phyloP scores from a whole-genome alignment of 2,329 filamentous ascomycete species.

The Onygenales sp. region DNA sequence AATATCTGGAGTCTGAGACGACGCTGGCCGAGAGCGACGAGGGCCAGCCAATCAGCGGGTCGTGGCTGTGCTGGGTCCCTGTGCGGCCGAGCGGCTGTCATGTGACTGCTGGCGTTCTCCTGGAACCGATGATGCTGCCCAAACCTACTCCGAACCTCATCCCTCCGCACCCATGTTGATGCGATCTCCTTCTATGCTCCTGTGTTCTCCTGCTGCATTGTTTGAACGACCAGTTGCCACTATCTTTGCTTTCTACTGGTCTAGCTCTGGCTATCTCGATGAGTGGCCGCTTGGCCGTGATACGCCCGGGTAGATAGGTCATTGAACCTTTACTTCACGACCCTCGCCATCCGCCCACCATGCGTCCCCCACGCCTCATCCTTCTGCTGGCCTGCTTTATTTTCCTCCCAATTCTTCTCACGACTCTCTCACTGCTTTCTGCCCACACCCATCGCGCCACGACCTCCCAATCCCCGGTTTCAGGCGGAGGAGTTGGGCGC shows the following conservation, averaged over 20 bases:
- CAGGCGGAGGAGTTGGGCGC: slow-evolving; percentile 34
- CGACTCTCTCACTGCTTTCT: slow-evolving; percentile 36
- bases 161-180: background rate
- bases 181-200: background rate
- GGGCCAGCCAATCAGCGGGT: no score
- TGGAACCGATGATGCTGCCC: background rate
- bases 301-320: slow-evolving; percentile 26
- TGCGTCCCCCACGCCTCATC: slow-evolving; percentile 40
- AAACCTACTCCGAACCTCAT: background rate
- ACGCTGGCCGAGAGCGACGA: no score
- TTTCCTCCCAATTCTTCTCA: slow-evolving; percentile 39
- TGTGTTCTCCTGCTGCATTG: background rate
- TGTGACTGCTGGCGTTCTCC: no score
- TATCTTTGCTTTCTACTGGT: slow-evolving; percentile 7
- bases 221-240: no score
- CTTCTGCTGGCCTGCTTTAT: slow-evolving; percentile 38
- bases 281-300: slow-evolving; percentile 20
- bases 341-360: slow-evolving; percentile 17
- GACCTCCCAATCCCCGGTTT: slow-evolving; percentile 23
- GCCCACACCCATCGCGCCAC: slow-evolving; percentile 28
- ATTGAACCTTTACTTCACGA: slow-evolving; percentile 9
- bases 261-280: slow-evolving; percentile 21
- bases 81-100: no score
- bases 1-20: no score
- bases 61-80: no score